phyloP scores from a whole-genome alignment of 108 stramenopile species.

The Discostella stelligeroides region DNA sequence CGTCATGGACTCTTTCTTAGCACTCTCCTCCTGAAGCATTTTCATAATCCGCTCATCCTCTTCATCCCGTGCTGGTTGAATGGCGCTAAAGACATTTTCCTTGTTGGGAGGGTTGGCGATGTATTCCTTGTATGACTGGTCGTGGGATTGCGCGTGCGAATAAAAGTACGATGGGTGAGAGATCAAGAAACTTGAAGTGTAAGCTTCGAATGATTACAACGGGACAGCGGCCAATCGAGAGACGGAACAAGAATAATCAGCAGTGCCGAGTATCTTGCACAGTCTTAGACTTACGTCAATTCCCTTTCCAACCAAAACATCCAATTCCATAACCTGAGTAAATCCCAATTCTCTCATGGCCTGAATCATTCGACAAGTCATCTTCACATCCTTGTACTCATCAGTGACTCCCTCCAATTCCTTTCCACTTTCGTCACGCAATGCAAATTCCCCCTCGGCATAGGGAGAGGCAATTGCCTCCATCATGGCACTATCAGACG shows the following conservation, averaged over 20 bases:
- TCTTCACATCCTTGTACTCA: constrained; percentile 46
- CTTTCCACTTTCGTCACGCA: constrained; percentile 16
- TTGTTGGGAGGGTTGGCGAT: constrained; percentile 22
- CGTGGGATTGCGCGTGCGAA: neutral
- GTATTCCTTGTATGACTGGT: constrained; percentile 33
- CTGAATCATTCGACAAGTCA: constrained; percentile 52
- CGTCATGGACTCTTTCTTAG: constrained; percentile 16
- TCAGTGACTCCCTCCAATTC: constrained; percentile 29
- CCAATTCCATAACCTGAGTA: constrained; percentile 74
- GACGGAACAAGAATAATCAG: neutral
- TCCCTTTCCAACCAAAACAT: constrained; percentile 68
- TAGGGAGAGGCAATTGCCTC: constrained; percentile 8
- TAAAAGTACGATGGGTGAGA: neutral
- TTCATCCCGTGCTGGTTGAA: constrained; percentile 11
- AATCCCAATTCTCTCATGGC: constrained; percentile 76
- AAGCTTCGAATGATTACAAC: neutral
- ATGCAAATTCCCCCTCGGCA: constrained; percentile 18
- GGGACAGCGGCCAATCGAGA: neutral
- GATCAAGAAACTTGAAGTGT: neutral
- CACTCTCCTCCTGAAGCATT: constrained; percentile 21
- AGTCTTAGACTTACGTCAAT: constrained; percentile 46
- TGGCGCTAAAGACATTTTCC: constrained; percentile 12
- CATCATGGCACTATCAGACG: constrained; percentile 1
- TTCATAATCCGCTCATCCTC: constrained; percentile 33
- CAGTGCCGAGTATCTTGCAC: neutral